phyloP scores from a whole-genome alignment of 208 protist genomes.

The Trypanosoma theileri region DNA sequence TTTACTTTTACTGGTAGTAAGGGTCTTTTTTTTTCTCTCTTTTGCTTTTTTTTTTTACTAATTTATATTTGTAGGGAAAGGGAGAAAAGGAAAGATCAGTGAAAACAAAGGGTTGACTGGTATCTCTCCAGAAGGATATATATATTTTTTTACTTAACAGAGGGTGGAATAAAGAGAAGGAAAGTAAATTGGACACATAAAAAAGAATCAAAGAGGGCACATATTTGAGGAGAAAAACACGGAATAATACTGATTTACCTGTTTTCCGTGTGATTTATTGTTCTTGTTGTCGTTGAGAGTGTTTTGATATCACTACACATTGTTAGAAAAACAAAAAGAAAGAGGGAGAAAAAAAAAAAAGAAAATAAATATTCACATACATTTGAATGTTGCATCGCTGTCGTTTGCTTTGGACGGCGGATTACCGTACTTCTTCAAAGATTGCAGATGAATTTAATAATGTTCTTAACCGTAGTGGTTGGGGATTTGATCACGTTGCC shows the following conservation, averaged over 20 bases:
- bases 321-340: background rate
- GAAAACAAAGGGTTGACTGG: too few species aligned
- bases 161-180: background rate
- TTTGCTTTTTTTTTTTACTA: slow-evolving; percentile 13
- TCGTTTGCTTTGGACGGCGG: slow-evolving; percentile 24
- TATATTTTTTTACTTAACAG: too few species aligned
- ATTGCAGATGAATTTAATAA: slow-evolving; percentile 58
- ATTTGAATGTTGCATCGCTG: slow-evolving; percentile 25
- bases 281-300: background rate
- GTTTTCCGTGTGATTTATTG: background rate
- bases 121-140: too few species aligned
- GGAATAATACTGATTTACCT: background rate
- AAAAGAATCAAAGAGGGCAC: background rate
- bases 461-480: slow-evolving; percentile 38
- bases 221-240: background rate
- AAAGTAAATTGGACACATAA: background rate
- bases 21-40: slow-evolving; percentile 9
- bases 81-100: background rate
- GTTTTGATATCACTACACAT: background rate
- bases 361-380: background rate
- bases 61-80: background rate
- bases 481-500: slow-evolving; percentile 64
- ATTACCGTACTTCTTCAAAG: slow-evolving; percentile 44
- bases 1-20: too few species aligned
- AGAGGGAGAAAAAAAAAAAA: background rate